A percentile compares a stretch with the other conserved stretches of the same genome.
Conservation (phyloP, 2,329 filamentous ascomycete genomes). For the Scedosporium apiospermum region DNA sequence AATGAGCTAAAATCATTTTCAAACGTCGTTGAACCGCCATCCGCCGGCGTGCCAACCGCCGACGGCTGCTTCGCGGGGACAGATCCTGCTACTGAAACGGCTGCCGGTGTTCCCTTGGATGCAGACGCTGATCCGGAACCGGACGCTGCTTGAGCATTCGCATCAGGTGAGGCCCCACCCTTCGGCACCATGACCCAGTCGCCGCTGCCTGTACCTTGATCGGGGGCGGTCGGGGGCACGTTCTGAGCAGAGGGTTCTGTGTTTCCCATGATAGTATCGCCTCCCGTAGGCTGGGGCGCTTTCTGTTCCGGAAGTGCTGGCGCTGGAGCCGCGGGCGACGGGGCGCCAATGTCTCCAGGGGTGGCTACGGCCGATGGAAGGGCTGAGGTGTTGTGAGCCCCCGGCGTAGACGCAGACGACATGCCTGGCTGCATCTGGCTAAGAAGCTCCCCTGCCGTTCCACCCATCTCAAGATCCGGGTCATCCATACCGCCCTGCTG, state of each 20-base stretch:
- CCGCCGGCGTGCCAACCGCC: slow-evolving; percentile 33
- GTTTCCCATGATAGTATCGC: slow-evolving; percentile 43
- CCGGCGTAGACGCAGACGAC: slow-evolving; percentile 50
- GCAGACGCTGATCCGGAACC: neutral
- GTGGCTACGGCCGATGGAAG: slow-evolving; percentile 48
- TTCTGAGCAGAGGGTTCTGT: slow-evolving; percentile 28
- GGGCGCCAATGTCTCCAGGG: slow-evolving; percentile 36
- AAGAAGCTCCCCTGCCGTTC: slow-evolving; percentile 53
- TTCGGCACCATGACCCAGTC: slow-evolving; percentile 73
- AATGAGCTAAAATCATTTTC: slow-evolving; percentile 55
- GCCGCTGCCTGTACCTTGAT: slow-evolving; percentile 42
- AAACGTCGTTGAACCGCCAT: slow-evolving; percentile 24
- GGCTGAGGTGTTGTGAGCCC: slow-evolving; percentile 35
- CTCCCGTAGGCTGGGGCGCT: slow-evolving; percentile 10
- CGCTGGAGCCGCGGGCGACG: slow-evolving; percentile 30
- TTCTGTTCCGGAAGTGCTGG: slow-evolving; percentile 16
- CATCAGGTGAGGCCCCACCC: slow-evolving; percentile 37
- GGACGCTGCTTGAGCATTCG: slow-evolving; percentile 11
- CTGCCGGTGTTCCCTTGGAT: neutral
- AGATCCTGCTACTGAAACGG: slow-evolving; percentile 6
- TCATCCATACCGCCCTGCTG: slow-evolving; percentile 49
- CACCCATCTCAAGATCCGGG: slow-evolving; percentile 55
- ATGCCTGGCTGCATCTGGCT: slow-evolving; percentile 59
- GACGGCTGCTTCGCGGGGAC: slow-evolving; percentile 27
- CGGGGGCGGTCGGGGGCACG: slow-evolving; percentile 32